Base-by-base conservation (phyloP, 768 basidiomycete species). In the Hirschioporus abietinus region DNA sequence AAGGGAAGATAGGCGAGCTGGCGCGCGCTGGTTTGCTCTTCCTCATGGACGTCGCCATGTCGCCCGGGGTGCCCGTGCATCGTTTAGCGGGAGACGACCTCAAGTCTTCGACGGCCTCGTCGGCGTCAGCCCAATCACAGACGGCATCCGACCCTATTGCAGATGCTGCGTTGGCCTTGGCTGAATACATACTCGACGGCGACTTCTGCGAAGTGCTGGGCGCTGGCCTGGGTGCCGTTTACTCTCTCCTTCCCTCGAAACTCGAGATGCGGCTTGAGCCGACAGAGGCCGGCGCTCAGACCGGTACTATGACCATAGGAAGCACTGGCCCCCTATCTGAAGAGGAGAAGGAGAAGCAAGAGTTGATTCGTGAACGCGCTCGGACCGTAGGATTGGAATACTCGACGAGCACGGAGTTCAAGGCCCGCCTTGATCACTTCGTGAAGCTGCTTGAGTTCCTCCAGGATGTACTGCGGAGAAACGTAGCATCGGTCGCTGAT, bases 181-280 rank as follows among this genome's bases (percentile, higher is more conserved):
- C 93, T 23, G 94, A 96, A 74, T 97, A 94, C 74, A 92, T 98
- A 64, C 84, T 97, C 20, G 93, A 96, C 72, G 93, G 95, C n/a
- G 96, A 98, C 76, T 96, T 97, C 75, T 93, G 95, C n/a, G 95
- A 98, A 69, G 96, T 99, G 12, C 85, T 99, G 60, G 94, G 90
- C 20, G 96, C 96, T 2, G 95, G 95, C 18, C 76, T 99, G 12
- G 90, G 94, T 3, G 96, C 96, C 0, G 91, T 96, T 1, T 98
- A 96, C 73, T 97, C 95, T 1, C 78, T 95, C 1, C 81, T 99
- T 12, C 96, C 96, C 0, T 87, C 88, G 23, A 97, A 97, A 77
- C 82, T 99, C 58, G 87, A 86, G 64, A 86, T 97, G 67, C 82
- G 81, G 63, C 80, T 81, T 1, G 71, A 76, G 8, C 72, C 76